Evolutionary conservation across 371 early-diverging fungal genomes (phyloP).

Genomic region (Sanchytrium tribonematis): DNA sequence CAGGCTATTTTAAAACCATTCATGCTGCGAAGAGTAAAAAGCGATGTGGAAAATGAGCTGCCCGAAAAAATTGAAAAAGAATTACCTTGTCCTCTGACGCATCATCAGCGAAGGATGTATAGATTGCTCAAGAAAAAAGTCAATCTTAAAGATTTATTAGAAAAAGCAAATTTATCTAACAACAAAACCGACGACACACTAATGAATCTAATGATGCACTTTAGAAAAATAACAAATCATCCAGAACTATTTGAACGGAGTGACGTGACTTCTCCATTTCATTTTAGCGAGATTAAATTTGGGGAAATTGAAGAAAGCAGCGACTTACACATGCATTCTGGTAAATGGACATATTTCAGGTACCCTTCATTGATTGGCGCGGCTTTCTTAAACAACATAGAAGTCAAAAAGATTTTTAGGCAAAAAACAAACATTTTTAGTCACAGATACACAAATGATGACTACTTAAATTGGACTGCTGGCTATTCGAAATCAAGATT

Average conservation of each 20-base stretch:
- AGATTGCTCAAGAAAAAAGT: slow-evolving; percentile 46
- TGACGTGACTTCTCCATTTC: slow-evolving; percentile 41
- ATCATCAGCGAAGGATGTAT: slow-evolving; percentile 49
- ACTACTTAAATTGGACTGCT: too few species aligned
- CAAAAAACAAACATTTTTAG: too few species aligned
- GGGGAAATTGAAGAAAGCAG: too few species aligned
- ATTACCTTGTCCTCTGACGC: slow-evolving; percentile 51
- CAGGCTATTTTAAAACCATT: slow-evolving; percentile 94
- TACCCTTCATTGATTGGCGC: too few species aligned
- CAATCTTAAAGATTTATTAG: slow-evolving; percentile 45
- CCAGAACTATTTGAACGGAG: slow-evolving; percentile 89
- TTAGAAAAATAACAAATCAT: slow-evolving; percentile 93
- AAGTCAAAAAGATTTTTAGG: too few species aligned
- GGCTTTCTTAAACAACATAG: too few species aligned
- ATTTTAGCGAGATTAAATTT: too few species aligned
- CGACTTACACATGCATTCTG: too few species aligned
- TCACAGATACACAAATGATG: too few species aligned
- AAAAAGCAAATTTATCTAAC: slow-evolving; percentile 31
- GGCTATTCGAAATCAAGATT: too few species aligned
- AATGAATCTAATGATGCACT: slow-evolving; percentile 89
- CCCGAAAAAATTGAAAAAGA: slow-evolving; percentile 54
- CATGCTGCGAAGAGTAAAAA: slow-evolving; percentile 90
- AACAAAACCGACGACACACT: slow-evolving; percentile 27
- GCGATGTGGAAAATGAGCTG: slow-evolving; percentile 79
- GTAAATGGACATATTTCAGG: too few species aligned